Evolutionary conservation across 1,139 yeast species (phyloP), one percentile per base, ranked within the genome.

Genomic region (Zhuliangozyma blackwelliae): DNA sequence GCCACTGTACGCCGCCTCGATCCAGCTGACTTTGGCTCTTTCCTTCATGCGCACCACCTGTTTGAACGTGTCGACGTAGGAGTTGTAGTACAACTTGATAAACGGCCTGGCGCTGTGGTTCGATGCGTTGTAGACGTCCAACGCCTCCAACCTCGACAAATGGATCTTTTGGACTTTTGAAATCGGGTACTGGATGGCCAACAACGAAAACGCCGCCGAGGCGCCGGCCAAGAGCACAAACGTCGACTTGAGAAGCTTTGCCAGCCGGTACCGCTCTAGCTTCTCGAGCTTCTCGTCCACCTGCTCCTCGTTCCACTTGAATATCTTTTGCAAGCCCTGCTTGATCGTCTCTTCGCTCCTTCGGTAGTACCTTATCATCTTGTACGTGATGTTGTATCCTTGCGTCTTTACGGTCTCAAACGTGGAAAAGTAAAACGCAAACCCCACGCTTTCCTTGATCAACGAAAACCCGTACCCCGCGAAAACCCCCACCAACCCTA

Each of bases 151-250:
- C 41, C 96, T 66, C 28, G 89, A 75, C 33, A 85, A 67, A 57
- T 89, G 95, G 28, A 90, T 68, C 46, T 80, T 82, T 51, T 90
- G 97, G 25, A 89, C 61, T 56, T 85, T 87, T 11, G 80, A 70
- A 27, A 90, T 66, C 0, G 97, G 97, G 49, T 82, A 89, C 50
- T 89, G 96, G 7, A 89, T 79, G 6, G 82, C 72, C 43, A 89
- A 79, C 21, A 90, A 63, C 0, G 89, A 70, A 27, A 82, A 67
- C 0, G 97, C 92, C 0, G 97, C 96, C 4, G 86, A 70, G 10
- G 94, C 89, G 8, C 97, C 97, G 0, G 95, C 96, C n/a, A 83
- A 49, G 29, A 90, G 69, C 5, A 88, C 77, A 55, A 86, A 87
- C 1, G 84, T 61, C 7, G 95, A 82, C 49, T 78, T 79, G 32